A percentile compares a stretch with the other conserved stretches of the same genome.
Evolutionary conservation across 768 basidiomycete genomes (phyloP).

Genomic region (Plicaturopsis crispa): DNA sequence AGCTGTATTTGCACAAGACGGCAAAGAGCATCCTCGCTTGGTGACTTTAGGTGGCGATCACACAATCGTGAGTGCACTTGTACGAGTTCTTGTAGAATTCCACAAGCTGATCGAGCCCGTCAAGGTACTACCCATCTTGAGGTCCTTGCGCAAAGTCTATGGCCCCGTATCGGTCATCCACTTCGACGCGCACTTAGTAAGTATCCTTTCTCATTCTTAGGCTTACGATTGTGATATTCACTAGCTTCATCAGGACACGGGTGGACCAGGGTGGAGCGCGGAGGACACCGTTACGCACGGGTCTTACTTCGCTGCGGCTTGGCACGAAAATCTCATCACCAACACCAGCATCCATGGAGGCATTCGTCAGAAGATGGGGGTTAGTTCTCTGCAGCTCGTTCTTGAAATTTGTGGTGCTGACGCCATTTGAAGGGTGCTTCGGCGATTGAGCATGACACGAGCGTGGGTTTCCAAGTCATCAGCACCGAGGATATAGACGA

Average conservation of each 20-base stretch:
- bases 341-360: constrained; percentile 79
- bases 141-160: constrained; percentile 70
- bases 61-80: too few relatives aligned
- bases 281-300: constrained; percentile 79
- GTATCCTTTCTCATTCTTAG: too few relatives aligned
- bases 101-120: too few relatives aligned
- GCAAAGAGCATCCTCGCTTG: constrained; percentile 64
- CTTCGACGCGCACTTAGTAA: too few relatives aligned
- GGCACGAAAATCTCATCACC: constrained; percentile 68
- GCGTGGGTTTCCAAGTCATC: constrained; percentile 74
- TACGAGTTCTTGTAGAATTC: constrained; percentile 87
- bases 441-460: constrained; percentile 62
- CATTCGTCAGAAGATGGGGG: constrained; percentile 65
- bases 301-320: constrained; percentile 78
- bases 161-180: constrained; percentile 80
- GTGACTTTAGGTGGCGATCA: too few relatives aligned
- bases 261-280: constrained; percentile 38
- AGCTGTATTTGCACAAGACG: constrained; percentile 41
- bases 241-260: too few relatives aligned
- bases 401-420: background rate
- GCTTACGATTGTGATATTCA: too few relatives aligned
- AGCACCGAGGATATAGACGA: constrained; percentile 82
- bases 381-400: constrained; percentile 7
- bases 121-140: constrained; percentile 78
- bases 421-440: constrained; percentile 36